phyloP scores from a whole-genome alignment of 495 filamentous ascomycete species.

The Haplographium delicatum region DNA sequence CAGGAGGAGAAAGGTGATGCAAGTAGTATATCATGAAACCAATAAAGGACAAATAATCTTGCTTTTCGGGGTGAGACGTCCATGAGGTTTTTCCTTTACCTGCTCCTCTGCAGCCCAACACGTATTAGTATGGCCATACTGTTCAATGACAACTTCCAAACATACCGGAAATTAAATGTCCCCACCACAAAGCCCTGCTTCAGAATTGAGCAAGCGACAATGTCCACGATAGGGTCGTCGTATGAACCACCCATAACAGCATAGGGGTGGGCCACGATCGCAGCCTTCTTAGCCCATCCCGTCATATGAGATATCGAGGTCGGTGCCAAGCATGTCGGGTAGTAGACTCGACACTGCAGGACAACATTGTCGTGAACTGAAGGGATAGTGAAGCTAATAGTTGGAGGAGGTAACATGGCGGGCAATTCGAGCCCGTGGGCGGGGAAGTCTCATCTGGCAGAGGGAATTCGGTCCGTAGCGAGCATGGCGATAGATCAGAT shows the following conservation, averaged over 20 bases:
- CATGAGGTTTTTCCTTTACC: conserved; percentile 78
- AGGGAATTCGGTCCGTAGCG: background rate
- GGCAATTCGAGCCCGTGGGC: conserved; percentile 1
- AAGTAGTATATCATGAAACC: conserved; percentile 74
- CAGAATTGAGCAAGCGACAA: conserved; percentile 57
- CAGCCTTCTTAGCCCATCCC: conserved; percentile 51
- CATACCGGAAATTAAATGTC: conserved; percentile 90
- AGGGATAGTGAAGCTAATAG: conserved; percentile 71
- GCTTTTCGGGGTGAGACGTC: conserved; percentile 72
- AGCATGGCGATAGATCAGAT: conserved; percentile 5
- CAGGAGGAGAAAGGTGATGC: conserved; percentile 34
- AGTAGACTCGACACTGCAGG: conserved; percentile 78
- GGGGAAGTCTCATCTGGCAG: conserved; percentile 8
- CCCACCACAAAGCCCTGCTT: conserved; percentile 66
- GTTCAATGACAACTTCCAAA: too few relatives aligned
- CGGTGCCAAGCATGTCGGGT: conserved; percentile 45
- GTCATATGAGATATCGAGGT: conserved; percentile 23
- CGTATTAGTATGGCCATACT: conserved; percentile 8
- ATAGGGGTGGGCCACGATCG: conserved; percentile 87
- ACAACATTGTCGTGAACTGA: conserved; percentile 71
- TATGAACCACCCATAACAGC: conserved; percentile 80
- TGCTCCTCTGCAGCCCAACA: conserved; percentile 51
- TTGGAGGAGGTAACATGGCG: conserved; percentile 45
- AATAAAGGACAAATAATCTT: conserved; percentile 75
- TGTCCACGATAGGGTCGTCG: conserved; percentile 72